phyloP scores from a whole-genome alignment of 2,329 filamentous ascomycete genomes.

The Colletotrichum sp. region DNA sequence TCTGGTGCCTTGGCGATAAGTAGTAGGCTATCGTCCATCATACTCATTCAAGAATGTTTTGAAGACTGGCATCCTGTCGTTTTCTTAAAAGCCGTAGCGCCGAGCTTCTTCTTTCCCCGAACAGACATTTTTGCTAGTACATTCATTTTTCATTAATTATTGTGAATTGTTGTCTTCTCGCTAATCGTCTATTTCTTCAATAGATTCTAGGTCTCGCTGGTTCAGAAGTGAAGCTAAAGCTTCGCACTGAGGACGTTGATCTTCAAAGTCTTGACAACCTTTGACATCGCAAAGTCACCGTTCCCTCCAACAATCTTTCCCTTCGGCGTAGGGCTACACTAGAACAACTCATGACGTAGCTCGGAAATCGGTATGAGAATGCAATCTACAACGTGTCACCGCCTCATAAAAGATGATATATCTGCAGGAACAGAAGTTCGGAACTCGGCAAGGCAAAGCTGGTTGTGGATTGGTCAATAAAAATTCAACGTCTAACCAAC shows the following conservation, averaged over 20 bases:
- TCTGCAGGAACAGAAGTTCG: background rate
- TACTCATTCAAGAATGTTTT: too few relatives aligned
- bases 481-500: background rate
- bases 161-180: background rate
- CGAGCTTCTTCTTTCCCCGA: background rate
- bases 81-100: background rate
- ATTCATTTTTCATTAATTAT: background rate
- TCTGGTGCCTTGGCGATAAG: background rate
- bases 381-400: background rate
- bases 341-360: background rate
- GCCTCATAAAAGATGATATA: background rate
- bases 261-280: accelerated
- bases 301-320: accelerated
- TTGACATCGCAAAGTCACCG: background rate
- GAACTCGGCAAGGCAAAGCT: background rate
- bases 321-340: background rate
- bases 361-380: background rate
- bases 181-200: too few relatives aligned
- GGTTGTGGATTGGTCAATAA: background rate
- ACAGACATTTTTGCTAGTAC: background rate
- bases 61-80: background rate
- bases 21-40: background rate
- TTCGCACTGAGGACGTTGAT: background rate
- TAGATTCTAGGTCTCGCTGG: too few relatives aligned
- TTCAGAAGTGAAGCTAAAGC: too few relatives aligned